These are phyloP conservation scores for Entomortierella chlamydospora DNA, from an alignment of 192 early-diverging fungal genomes.

Conservation along the genomic window DNA sequence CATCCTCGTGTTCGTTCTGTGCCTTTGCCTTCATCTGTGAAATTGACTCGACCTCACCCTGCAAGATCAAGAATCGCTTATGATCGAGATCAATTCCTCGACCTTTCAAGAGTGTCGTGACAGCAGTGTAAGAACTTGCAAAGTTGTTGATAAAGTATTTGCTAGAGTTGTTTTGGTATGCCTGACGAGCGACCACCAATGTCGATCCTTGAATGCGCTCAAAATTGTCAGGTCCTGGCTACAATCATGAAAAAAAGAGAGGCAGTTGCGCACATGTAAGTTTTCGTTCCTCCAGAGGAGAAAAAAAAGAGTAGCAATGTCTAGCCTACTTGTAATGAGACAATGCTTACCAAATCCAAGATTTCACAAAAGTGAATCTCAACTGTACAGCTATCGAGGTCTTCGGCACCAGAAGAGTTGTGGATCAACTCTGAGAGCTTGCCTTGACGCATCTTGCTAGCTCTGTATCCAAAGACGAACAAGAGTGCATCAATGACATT, in stretches of 20 bases:
- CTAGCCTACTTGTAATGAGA: neutral
- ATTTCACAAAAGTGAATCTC: constrained; percentile 97
- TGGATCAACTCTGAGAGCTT: constrained; percentile 96
- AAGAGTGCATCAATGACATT: constrained; percentile 98
- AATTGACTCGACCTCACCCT: constrained; percentile 99
- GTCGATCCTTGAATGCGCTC: constrained; percentile 73
- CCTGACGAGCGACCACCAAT: constrained; percentile 84
- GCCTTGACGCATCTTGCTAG: constrained; percentile 97
- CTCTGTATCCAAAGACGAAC: constrained; percentile 98
- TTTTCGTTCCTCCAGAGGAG: too few relatives aligned
- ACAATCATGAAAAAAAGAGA: neutral
- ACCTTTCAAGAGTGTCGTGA: constrained; percentile 82
- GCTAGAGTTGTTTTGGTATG: constrained; percentile 73
- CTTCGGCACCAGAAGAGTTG: constrained; percentile 80
- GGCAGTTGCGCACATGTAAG: too few relatives aligned
- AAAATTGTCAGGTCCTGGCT: constrained; percentile 73
- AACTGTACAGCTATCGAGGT: constrained; percentile 84
- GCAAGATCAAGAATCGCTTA: constrained; percentile 95
- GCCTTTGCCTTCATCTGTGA: constrained; percentile 98
- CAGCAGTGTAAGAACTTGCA: constrained; percentile 80
- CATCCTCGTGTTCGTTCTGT: constrained; percentile 91
- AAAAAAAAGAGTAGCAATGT: too few relatives aligned
- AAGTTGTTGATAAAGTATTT: constrained; percentile 80
- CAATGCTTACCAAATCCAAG: constrained; percentile 71
- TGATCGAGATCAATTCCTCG: constrained; percentile 97